phyloP scores from a whole-genome alignment of 495 filamentous ascomycete genomes.

The Hyaloscypha variabilis region DNA sequence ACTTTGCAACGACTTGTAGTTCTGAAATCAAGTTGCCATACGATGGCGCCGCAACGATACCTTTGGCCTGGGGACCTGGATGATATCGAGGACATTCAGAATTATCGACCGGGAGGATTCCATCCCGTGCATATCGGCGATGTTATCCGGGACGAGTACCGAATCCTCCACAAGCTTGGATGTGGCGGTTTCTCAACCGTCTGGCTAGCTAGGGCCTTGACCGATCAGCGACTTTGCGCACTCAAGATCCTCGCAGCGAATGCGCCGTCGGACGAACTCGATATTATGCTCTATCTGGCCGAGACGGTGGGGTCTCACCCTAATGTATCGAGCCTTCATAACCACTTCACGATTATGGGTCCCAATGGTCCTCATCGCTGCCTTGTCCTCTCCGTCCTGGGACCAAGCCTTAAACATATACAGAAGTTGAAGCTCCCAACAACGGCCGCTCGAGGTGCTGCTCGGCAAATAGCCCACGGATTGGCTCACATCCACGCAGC shows the following conservation, averaged over 20 bases:
- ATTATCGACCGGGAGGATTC: slow-evolving; percentile 40
- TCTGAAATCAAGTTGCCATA: too few species aligned
- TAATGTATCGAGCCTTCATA: neutral
- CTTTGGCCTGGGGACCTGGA: slow-evolving; percentile 2
- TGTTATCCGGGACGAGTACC: slow-evolving; percentile 42
- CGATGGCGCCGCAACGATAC: too few species aligned
- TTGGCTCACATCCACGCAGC: neutral
- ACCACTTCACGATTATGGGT: neutral
- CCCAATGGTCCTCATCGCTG: slow-evolving; percentile 3
- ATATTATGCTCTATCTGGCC: slow-evolving; percentile 9
- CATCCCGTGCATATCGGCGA: slow-evolving; percentile 52
- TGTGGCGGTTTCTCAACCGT: slow-evolving; percentile 47
- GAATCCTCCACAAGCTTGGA: slow-evolving; percentile 48
- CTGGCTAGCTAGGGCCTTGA: slow-evolving; percentile 38
- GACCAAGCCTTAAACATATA: slow-evolving; percentile 1
- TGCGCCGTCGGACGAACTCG: slow-evolving; percentile 10
- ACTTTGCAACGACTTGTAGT: too few species aligned
- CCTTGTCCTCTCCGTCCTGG: neutral
- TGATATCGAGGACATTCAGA: slow-evolving; percentile 23
- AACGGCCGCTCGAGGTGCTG: neutral
- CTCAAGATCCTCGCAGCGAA: slow-evolving; percentile 32
- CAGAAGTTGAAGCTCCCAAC: neutral
- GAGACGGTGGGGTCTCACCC: neutral
- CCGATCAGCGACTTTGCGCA: slow-evolving; percentile 29
- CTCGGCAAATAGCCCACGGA: neutral